Evolutionary conservation across 2,329 filamentous ascomycete genomes (phyloP).

Genomic region (Pseudocercospora pini-densiflorae): DNA sequence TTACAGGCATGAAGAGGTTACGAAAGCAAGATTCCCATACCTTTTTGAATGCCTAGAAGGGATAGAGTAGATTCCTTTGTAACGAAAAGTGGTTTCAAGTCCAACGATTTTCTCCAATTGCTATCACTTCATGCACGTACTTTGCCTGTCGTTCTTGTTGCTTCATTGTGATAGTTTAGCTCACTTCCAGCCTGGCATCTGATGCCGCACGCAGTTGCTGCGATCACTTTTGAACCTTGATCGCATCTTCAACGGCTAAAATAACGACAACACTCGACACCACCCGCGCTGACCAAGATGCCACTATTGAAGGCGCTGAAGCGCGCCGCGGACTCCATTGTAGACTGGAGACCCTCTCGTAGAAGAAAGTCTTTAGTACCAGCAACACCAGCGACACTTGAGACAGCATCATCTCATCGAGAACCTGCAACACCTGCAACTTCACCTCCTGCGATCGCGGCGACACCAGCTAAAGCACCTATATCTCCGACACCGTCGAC

Average conservation of each 20-base stretch:
- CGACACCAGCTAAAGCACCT: too few relatives aligned
- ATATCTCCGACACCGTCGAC: neutral
- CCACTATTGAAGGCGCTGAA: neutral
- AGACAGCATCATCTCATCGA: neutral
- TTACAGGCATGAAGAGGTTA: constrained; percentile 7
- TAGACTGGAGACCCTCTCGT: too few relatives aligned
- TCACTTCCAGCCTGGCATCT: neutral
- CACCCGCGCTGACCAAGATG: neutral
- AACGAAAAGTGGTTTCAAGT: neutral
- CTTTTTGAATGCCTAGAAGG: neutral
- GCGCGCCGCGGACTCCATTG: too few relatives aligned
- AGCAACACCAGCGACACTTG: neutral
- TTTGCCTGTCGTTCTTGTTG: too few relatives aligned
- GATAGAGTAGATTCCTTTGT: constrained; percentile 1
- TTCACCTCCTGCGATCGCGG: too few relatives aligned
- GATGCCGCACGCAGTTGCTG: neutral
- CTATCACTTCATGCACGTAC: too few relatives aligned
- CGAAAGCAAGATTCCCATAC: neutral
- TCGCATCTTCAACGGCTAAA: neutral
- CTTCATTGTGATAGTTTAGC: too few relatives aligned
- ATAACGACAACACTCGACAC: neutral
- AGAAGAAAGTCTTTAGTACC: too few relatives aligned
- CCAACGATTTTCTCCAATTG: neutral
- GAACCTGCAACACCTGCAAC: neutral
- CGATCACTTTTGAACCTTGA: neutral